Base-by-base conservation (phyloP, 2,329 filamentous ascomycete species). In the Paecilomyces variotii region DNA sequence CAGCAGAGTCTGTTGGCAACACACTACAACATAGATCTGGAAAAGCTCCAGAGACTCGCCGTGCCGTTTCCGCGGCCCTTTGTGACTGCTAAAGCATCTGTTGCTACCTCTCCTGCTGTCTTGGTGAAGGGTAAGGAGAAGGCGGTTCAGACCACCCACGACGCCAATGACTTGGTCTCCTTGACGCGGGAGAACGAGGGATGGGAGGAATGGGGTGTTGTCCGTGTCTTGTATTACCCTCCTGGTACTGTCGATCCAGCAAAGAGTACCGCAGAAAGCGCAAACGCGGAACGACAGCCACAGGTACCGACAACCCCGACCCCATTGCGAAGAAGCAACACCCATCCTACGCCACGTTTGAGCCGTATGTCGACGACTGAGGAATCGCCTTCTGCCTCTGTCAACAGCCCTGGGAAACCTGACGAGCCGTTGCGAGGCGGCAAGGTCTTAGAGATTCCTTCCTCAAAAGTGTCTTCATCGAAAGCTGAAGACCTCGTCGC, bases 11-110 rank as follows among this genome's bases (percentile, higher is more conserved):
- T 97, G 54, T 80, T 97, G 55, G 84, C 87, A 26, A 92, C 91
- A 62, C 94, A 99, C 74, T 99, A 86, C 76, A 84, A 84, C 65
- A 82, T 87, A 68, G 83, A 84, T 63, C 71, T 86, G 53, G 91
- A 97, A 62, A 88, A 89, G 65, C 84, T 99, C 56, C 88, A 92
- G 63, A 90, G 90, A 73, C 80, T 99, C 56, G 87, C 93, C 4
- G 78, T 86, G 59, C 90, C 93, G 5, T 96, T 97, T 69, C 80
- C 87, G 53, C 95, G 91, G 75, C 89, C 85, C 1, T 80, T 82
- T 1, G 79, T 84, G 7, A 64, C 70, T 27, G 69, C 79, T 45
- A 83, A 79, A 60, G 69, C 81, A 30, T 71, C 79, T 2, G 84
- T 84, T 50, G 71, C 82, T 14, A 68, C 75, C 4, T 75, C 82